A percentile compares a stretch with the other conserved stretches of the same genome.
phyloP scores from a whole-genome alignment of 192 early-diverging fungal genomes.

The Coemansia sp. region DNA sequence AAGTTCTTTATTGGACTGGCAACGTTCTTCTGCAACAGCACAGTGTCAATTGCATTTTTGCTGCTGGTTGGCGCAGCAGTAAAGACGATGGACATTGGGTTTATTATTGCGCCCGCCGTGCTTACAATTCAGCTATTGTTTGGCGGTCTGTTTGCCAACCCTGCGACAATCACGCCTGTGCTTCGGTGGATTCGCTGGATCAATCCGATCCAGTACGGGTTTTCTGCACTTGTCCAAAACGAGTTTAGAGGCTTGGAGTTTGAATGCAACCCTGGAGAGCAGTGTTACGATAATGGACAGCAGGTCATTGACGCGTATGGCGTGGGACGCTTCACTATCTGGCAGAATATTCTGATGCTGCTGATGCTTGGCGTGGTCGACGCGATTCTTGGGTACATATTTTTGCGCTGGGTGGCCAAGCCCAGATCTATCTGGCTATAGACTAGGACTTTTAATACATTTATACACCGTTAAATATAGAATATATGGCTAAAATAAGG shows the following conservation, averaged over 20 bases:
- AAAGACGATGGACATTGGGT: conserved; percentile 40
- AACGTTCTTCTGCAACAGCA: conserved; percentile 33
- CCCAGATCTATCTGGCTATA: conserved; percentile 44
- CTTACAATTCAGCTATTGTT: conserved; percentile 51
- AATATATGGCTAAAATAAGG: too few relatives aligned
- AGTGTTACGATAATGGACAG: conserved; percentile 41
- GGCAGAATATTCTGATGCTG: conserved; percentile 44
- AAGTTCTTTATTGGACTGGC: conserved; percentile 51
- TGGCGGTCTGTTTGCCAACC: conserved; percentile 49
- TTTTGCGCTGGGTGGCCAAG: conserved; percentile 51
- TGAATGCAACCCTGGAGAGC: conserved; percentile 21
- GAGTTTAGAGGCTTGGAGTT: conserved; percentile 45
- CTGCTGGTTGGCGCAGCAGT: conserved; percentile 48
- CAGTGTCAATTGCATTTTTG: conserved; percentile 33
- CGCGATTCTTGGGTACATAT: conserved; percentile 27
- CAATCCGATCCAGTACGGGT: conserved; percentile 45
- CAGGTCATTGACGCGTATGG: conserved; percentile 36
- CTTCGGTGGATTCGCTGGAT: conserved; percentile 54
- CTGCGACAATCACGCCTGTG: conserved; percentile 43
- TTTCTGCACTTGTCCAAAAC: conserved; percentile 41
- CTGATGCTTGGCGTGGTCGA: conserved; percentile 45
- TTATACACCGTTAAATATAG: not conserved
- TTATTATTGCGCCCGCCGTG: conserved; percentile 38
- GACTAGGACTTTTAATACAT: not conserved
- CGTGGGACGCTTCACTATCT: conserved; percentile 42